These are phyloP conservation scores for Silene latifolia DNA, from an alignment of 148 eudicot genomes.

Conservation along the genomic window DNA sequence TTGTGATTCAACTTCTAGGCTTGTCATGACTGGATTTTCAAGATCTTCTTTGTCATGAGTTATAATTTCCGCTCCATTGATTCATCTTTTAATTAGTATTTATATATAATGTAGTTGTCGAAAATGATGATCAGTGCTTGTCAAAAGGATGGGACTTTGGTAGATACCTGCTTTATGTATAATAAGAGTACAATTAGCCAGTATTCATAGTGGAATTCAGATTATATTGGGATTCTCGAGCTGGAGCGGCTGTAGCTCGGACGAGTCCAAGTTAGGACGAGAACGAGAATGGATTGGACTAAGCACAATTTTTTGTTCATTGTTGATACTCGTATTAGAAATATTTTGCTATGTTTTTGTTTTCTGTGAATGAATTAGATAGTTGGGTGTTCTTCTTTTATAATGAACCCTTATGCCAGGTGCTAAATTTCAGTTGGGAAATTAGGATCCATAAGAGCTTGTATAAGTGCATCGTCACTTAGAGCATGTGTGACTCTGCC, in stretches of 20 bases:
- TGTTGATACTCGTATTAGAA: no score
- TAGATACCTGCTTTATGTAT: background rate
- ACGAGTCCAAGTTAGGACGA: no score
- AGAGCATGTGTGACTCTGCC: slow-evolving; percentile 77
- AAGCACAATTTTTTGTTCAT: no score
- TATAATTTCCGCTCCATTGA: slow-evolving; percentile 17
- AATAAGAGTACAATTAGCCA: no score
- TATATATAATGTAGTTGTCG: background rate
- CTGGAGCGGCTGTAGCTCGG: no score
- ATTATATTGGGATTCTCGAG: no score
- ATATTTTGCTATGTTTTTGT: no score
- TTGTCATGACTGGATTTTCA: slow-evolving; percentile 51
- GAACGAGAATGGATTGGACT: no score
- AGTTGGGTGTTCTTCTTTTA: no score
- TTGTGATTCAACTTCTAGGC: slow-evolving; percentile 51
- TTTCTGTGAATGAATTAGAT: no score
- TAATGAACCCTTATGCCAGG: no score
- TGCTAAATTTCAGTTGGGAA: slow-evolving; percentile 58
- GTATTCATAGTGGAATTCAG: no score
- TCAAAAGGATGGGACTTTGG: background rate
- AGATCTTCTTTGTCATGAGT: slow-evolving; percentile 55
- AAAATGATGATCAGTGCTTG: slow-evolving; percentile 1
- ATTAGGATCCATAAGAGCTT: slow-evolving; percentile 78
- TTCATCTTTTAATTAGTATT: background rate
- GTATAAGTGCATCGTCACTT: slow-evolving; percentile 89